Percentiles rank a stretch among this genome's conserved stretches.
These are phyloP conservation scores for Meripilus lineatus DNA, from an alignment of 1,284 basidiomycete genomes.

Conservation along the genomic window DNA sequence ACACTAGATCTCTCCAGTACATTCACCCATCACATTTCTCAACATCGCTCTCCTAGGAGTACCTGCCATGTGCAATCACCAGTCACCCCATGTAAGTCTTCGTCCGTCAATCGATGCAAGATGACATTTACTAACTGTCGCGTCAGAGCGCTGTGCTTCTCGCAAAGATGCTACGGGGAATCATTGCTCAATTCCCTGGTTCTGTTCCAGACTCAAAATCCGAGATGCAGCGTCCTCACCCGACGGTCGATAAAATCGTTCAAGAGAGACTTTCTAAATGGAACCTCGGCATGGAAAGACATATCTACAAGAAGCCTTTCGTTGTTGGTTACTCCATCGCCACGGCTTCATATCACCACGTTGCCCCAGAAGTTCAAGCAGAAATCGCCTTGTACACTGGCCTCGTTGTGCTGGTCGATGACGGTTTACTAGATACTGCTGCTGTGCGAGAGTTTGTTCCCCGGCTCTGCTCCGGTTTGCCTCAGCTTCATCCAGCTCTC, in stretches of 20 bases:
- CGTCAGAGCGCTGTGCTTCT: too few relatives aligned
- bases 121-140: too few relatives aligned
- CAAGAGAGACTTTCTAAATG: neutral
- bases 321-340: conserved; percentile 4
- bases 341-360: conserved; percentile 6
- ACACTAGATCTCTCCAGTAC: too few relatives aligned
- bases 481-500: conserved; percentile 6
- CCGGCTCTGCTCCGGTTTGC: neutral
- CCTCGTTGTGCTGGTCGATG: conserved; percentile 6
- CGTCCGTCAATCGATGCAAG: too few relatives aligned
- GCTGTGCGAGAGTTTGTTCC: conserved; percentile 2
- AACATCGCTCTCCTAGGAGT: too few relatives aligned
- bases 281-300: neutral
- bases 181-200: too few relatives aligned
- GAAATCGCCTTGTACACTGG: conserved; percentile 4
- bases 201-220: too few relatives aligned
- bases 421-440: conserved; percentile 3
- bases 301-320: conserved; percentile 2
- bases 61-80: too few relatives aligned
- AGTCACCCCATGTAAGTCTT: too few relatives aligned
- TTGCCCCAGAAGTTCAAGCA: conserved; percentile 1
- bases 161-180: too few relatives aligned
- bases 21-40: too few relatives aligned
- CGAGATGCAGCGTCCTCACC: too few relatives aligned
- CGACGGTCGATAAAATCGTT: conserved; percentile 2